These are phyloP conservation scores for Mortierella sp. DNA, from an alignment of 371 early-diverging fungal species.

Conservation along the genomic window DNA sequence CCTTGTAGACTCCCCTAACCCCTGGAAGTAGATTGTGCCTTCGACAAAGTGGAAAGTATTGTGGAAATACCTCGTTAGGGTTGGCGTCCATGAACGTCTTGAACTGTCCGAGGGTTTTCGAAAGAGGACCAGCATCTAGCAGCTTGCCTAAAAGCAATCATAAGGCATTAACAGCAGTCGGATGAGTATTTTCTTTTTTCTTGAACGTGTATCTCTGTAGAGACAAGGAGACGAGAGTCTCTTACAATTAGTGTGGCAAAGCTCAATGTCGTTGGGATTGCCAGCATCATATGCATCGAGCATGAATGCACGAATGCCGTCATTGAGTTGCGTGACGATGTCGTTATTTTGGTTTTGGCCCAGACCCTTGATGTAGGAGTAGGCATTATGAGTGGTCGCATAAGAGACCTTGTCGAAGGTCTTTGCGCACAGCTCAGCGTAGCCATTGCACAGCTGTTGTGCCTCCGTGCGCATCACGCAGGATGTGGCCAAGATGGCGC, in stretches of 20 bases:
- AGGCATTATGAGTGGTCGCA: constrained; percentile 82
- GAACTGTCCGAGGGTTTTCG: constrained; percentile 61
- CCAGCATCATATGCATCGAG: constrained; percentile 66
- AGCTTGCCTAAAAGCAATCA: constrained; percentile 35
- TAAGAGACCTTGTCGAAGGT: constrained; percentile 69
- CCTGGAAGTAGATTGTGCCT: no score
- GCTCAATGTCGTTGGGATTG: constrained; percentile 58
- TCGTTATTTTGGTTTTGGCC: constrained; percentile 77
- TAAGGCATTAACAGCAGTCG: not conserved
- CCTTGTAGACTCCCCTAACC: no score
- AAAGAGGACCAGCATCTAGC: constrained; percentile 70
- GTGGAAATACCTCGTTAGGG: constrained; percentile 63
- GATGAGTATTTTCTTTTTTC: no score
- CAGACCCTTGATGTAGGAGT: constrained; percentile 57
- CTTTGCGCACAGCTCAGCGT: constrained; percentile 70
- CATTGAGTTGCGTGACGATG: constrained; percentile 71
- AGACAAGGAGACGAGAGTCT: no score
- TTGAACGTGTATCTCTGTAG: no score
- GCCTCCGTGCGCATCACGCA: constrained; percentile 20
- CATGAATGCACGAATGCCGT: constrained; percentile 82
- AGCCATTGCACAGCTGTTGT: constrained; percentile 76
- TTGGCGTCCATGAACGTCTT: constrained; percentile 71
- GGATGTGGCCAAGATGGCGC: constrained; percentile 10
- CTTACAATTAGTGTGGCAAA: constrained; percentile 76
- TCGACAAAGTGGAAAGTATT: no score